Base-by-base conservation (phyloP, 2,329 filamentous ascomycete species). In the Penicillium corylophilum region DNA sequence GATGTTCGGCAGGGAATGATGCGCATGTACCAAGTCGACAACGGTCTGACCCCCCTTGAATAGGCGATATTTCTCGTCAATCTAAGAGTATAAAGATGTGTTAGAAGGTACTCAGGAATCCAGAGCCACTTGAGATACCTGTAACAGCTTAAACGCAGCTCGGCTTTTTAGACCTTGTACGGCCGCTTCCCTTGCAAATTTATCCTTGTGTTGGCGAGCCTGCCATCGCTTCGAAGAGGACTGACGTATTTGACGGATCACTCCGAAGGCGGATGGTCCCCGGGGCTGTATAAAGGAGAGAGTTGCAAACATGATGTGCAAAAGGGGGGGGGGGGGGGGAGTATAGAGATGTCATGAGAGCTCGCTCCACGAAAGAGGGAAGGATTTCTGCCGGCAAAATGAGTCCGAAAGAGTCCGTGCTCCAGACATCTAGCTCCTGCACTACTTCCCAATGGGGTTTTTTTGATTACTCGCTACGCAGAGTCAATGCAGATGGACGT, bases 71-170 rank as follows among this genome's bases (percentile, higher is more conserved):
- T 88, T 90, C 16, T 85, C 77, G 74, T 97, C 88, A 73, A 99
- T 89, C 88, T 92, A 56, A 33, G 38, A 22, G 28, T 39, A 22
- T 62, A 24, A 59, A 29, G 16, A 5, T 15, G 31, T 44, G 8
- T 47, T 12, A 23, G 15, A 38, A 16, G 26, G 44, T 22, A 10
- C 10, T 10, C 9, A 29, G 23, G 16, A 10, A 31, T 36, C 6
- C 24, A 20, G 26, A 9, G 29, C 3, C 29, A 15, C 4, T 36
- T 35, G 38, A 7, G 46, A 20, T 67, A 90, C 90, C 79, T 96
- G 89, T 16, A 96, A 74, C 9, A 99, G 77, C 72, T 99, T 99
- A 72, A 94, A 96, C 0, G 92, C 94, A 23, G 94, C 94, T 56
- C 94, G 84, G 64, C 90, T 95, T 73, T 93, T 96, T 51, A 96